phyloP scores from a whole-genome alignment of 306 rosid genomes.

The Vigna mungo region DNA sequence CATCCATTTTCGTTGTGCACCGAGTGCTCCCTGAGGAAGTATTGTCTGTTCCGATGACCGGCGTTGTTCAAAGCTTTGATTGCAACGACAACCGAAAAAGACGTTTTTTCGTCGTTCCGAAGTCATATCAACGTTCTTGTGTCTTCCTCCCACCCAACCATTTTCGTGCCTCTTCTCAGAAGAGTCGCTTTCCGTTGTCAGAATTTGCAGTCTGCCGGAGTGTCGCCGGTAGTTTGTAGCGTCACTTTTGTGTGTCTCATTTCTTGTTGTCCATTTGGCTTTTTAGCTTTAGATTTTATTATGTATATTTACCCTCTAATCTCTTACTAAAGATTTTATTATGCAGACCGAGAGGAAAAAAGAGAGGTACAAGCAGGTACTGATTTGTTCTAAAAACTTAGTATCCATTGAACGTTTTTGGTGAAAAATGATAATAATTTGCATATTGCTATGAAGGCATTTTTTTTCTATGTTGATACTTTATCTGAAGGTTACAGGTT shows the following conservation, averaged over 20 bases:
- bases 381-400: slow-evolving; percentile 30
- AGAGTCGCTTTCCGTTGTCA: no score
- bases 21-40: no score
- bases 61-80: no score
- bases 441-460: slow-evolving; percentile 23
- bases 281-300: slow-evolving; percentile 23
- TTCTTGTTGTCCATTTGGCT: slow-evolving; percentile 23
- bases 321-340: slow-evolving; percentile 40
- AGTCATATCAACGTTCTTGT: no score
- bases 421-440: slow-evolving; percentile 3
- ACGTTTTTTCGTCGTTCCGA: no score
- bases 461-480: not conserved
- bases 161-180: no score
- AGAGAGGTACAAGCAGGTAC: slow-evolving; percentile 87
- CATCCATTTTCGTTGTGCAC: no score
- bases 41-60: no score
- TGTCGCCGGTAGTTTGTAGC: no score
- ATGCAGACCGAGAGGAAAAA: slow-evolving; percentile 73
- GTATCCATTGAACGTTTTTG: not conserved
- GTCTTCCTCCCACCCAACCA: no score
- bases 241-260: not conserved
- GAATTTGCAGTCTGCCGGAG: no score
- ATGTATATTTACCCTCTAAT: not conserved
- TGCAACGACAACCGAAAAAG: no score
- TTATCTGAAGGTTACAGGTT: not conserved